Conservation (phyloP, 1,284 basidiomycete genomes). For the Moesziomyces sp. region DNA sequence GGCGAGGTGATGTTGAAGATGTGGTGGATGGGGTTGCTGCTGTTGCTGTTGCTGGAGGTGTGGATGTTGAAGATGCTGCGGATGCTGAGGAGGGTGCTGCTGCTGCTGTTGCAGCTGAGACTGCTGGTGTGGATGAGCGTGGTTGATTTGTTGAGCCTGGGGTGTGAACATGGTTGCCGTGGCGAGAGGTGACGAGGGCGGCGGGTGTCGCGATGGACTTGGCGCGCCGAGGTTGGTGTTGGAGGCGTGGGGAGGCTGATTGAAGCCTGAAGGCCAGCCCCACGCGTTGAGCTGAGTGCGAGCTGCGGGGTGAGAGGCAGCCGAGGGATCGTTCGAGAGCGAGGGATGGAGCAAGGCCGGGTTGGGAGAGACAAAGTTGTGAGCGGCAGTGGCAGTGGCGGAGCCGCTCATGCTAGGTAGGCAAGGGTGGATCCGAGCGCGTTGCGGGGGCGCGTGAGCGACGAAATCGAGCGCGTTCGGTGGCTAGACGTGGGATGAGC, state of each 20-base stretch:
- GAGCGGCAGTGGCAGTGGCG: conserved; percentile 42
- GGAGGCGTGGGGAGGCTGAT: conserved; percentile 29
- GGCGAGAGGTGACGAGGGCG: conserved; percentile 17
- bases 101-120: conserved; percentile 27
- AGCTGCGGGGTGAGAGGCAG: conserved; percentile 6
- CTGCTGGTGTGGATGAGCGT: conserved; percentile 28
- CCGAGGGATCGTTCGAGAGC: conserved; percentile 6
- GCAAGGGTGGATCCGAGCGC: conserved; percentile 13
- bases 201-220: too few relatives aligned
- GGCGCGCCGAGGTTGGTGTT: too few relatives aligned
- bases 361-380: conserved; percentile 32
- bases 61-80: conserved; percentile 27
- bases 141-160: conserved; percentile 25
- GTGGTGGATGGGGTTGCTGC: conserved; percentile 13
- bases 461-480: too few relatives aligned
- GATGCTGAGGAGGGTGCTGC: conserved; percentile 27
- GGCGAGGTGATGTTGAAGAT: conserved; percentile 25
- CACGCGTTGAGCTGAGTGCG: conserved; percentile 51
- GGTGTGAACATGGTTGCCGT: conserved; percentile 41
- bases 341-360: conserved; percentile 22
- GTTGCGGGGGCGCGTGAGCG: too few relatives aligned
- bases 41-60: conserved; percentile 24
- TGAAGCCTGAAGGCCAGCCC: conserved; percentile 53
- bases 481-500: background rate
- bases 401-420: conserved; percentile 49